These are phyloP conservation scores for Gracilaria domingensis DNA, from an alignment of 23 red algal genomes.

Conservation along the genomic window DNA sequence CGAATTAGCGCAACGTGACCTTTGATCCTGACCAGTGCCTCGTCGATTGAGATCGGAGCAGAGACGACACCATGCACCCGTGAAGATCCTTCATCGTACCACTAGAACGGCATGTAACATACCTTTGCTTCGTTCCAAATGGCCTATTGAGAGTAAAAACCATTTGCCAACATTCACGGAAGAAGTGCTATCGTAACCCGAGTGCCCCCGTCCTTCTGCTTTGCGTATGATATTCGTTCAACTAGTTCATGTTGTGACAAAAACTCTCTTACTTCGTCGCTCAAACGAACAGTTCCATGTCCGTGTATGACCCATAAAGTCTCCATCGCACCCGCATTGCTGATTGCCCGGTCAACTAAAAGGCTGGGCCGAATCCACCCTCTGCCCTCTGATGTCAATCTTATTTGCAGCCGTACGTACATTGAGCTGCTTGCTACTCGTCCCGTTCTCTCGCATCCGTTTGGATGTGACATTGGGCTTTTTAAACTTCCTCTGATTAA, in stretches of 20 bases:
- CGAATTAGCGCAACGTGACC: too few relatives aligned
- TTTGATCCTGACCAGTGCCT: too few relatives aligned
- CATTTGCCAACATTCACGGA: not conserved
- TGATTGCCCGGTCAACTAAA: slow-evolving; percentile 73
- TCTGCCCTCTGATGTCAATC: slow-evolving; percentile 87
- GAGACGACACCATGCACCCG: too few relatives aligned
- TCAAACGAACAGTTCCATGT: slow-evolving; percentile 82
- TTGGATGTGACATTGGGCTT: not conserved
- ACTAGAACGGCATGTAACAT: too few relatives aligned
- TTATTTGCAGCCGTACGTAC: slow-evolving; percentile 65
- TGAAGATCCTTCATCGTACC: too few relatives aligned
- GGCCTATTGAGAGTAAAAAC: too few relatives aligned
- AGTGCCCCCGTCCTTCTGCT: slow-evolving; percentile 70
- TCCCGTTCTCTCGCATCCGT: not conserved
- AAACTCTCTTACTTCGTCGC: slow-evolving; percentile 59
- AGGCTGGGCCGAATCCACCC: slow-evolving; percentile 73
- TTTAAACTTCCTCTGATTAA: not conserved
- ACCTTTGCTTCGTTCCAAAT: too few relatives aligned
- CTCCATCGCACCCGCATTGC: slow-evolving; percentile 68
- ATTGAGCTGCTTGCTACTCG: too few relatives aligned
- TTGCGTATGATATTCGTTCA: too few relatives aligned
- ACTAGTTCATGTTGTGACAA: slow-evolving; percentile 73
- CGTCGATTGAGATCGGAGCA: too few relatives aligned
- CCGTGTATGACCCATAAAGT: slow-evolving; percentile 92
- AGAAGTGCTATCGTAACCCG: slow-evolving; percentile 81